A percentile compares a stretch with the other conserved stretches of the same genome.
These are phyloP conservation scores for Monosporascus ibericus DNA, from an alignment of 2,329 filamentous ascomycete species.

Conservation along the genomic window DNA sequence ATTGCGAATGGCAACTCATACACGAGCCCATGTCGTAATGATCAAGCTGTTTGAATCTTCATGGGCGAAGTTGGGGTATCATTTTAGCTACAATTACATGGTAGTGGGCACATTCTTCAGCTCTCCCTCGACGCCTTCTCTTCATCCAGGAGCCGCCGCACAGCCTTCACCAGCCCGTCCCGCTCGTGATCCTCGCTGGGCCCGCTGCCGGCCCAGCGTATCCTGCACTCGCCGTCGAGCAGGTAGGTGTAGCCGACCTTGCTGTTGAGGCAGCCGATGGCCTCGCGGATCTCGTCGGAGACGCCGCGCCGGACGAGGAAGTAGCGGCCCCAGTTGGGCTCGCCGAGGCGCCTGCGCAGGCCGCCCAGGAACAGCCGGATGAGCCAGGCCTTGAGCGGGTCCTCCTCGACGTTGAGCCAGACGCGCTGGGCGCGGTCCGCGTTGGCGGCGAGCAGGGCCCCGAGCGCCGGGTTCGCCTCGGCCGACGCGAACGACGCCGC, in stretches of 20 bases:
- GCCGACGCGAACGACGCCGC: slow-evolving; percentile 63
- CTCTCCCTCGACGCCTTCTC: slow-evolving; percentile 29
- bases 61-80: slow-evolving; percentile 11
- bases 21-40: background rate
- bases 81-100: slow-evolving; percentile 8
- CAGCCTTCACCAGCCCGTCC: slow-evolving; percentile 58
- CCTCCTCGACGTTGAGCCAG: slow-evolving; percentile 86
- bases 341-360: slow-evolving; percentile 42
- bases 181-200: slow-evolving; percentile 59
- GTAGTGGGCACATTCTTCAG: slow-evolving; percentile 5
- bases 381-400: slow-evolving; percentile 58
- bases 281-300: slow-evolving; percentile 55
- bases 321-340: slow-evolving; percentile 53
- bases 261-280: slow-evolving; percentile 70
- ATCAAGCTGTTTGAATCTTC: background rate
- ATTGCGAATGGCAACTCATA: too few species aligned
- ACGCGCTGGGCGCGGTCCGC: slow-evolving; percentile 63
- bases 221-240: slow-evolving; percentile 78
- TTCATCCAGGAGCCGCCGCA: slow-evolving; percentile 58
- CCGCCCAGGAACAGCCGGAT: slow-evolving; percentile 50
- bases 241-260: slow-evolving; percentile 94
- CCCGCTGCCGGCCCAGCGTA: slow-evolving; percentile 89
- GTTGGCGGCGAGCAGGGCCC: slow-evolving; percentile 50
- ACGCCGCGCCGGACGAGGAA: slow-evolving; percentile 55
- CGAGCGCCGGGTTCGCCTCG: slow-evolving; percentile 63